Evolutionary conservation across 345 rosid genomes (phyloP).

Genomic region (Lagerstroemia speciosa): DNA sequence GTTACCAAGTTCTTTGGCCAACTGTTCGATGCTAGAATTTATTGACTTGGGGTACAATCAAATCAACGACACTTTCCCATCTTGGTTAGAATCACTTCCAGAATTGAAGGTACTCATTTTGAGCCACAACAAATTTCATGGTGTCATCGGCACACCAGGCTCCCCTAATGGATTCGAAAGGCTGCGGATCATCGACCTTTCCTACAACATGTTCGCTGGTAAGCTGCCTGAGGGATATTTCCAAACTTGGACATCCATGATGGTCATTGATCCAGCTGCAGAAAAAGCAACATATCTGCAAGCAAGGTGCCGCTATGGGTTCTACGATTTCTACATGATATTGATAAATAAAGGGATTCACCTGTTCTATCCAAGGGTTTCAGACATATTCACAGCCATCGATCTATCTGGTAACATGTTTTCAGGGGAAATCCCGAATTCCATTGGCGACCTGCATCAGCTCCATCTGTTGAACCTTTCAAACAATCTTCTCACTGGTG

Average conservation of each 20-base stretch:
- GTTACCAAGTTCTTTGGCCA: constrained; percentile 8
- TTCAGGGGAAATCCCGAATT: constrained; percentile 6
- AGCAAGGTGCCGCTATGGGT: no score
- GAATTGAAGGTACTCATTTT: constrained; percentile 5
- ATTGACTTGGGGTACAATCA: constrained; percentile 1
- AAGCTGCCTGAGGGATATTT: not conserved
- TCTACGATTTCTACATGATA: no score
- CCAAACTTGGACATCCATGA: constrained; percentile 4
- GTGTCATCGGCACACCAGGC: not conserved
- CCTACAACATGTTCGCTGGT: not conserved
- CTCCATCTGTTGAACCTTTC: not conserved
- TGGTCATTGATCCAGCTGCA: not conserved
- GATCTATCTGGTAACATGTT: constrained; percentile 8
- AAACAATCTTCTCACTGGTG: not conserved
- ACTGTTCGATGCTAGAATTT: not conserved
- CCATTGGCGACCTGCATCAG: not conserved
- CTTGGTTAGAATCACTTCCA: constrained; percentile 10
- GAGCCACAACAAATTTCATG: constrained; percentile 6
- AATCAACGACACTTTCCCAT: not conserved
- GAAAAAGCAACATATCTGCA: not conserved
- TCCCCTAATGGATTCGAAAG: not conserved
- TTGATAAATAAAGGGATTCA: no score
- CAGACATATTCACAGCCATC: not conserved
- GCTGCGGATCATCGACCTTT: not conserved
- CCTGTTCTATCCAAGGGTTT: constrained; percentile 6